phyloP scores from a whole-genome alignment of 2,329 filamentous ascomycete genomes.

The Hypoxylon sp. region DNA sequence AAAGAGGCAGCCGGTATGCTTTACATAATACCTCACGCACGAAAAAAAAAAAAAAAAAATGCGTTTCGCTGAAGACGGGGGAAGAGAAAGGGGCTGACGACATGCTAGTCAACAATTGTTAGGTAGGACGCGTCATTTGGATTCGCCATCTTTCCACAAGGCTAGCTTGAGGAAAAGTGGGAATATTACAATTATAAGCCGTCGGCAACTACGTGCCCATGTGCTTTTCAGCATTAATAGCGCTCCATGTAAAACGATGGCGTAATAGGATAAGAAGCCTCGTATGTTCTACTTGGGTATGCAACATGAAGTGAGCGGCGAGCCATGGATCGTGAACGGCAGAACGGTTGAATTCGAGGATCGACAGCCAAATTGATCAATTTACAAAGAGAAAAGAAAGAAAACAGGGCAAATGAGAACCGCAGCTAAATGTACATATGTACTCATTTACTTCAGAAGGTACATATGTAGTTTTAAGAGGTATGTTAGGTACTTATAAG shows the following conservation, averaged over 20 bases:
- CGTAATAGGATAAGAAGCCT: constrained; percentile 15
- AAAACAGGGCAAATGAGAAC: not conserved
- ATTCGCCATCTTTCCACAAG: constrained; percentile 11
- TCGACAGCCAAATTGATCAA: constrained; percentile 24
- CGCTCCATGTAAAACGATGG: constrained; percentile 20
- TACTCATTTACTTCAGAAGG: not conserved
- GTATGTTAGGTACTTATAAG: not conserved
- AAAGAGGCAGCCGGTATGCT: constrained; percentile 5
- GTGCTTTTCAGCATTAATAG: constrained; percentile 13
- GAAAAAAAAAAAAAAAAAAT: constrained; percentile 1
- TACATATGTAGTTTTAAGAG: too few species aligned
- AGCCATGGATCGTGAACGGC: constrained; percentile 1
- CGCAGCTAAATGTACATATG: not conserved
- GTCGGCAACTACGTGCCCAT: constrained; percentile 5
- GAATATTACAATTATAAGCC: constrained; percentile 3
- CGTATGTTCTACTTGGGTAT: constrained; percentile 1
- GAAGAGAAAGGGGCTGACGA: not conserved
- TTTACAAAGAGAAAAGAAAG: not conserved
- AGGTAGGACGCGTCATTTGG: constrained; percentile 24
- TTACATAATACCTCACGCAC: not conserved
- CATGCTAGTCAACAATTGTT: constrained; percentile 13
- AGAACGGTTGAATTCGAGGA: constrained; percentile 37
- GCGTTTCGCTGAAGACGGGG: not conserved
- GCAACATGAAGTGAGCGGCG: not conserved
- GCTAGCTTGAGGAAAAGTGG: constrained; percentile 2